Evolutionary conservation across 805 yeast species (phyloP), one percentile per base, ranked within the genome.

Genomic region (Komagataella kurtzmanii): DNA sequence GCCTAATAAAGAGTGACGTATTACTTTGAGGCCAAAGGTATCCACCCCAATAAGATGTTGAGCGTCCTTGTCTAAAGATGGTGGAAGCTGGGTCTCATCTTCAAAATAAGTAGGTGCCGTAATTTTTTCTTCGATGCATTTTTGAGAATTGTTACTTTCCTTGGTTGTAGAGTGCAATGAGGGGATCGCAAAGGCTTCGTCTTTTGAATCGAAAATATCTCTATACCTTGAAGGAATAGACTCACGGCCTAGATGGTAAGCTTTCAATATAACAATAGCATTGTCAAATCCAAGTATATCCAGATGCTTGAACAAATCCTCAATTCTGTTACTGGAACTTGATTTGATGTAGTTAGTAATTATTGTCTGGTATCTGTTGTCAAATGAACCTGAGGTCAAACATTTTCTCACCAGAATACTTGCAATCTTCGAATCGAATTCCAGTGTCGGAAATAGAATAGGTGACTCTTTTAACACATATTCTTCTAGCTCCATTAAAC

Each of bases 21-120:
- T 83, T 14, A 83, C 83, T 57, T 82, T 83, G 67, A 89, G 74
- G 10, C 93, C 95, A 54, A 80, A 78, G 0, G 96, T 79, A 47
- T 81, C 83, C 7, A 88, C 95, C 1, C 95, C 73, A 48, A 68
- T 66, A 49, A 90, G 72, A 14, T 69, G 69, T 2, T 73, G 80
- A 40, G 75, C 70, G 46, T 77, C 77, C 55, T 83, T 85, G 2
- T 74, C 75, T 12, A 87, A 14, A 14, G 40, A 30, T 30, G 40
- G 40, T 30, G 40, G 40, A 10, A 30, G 40, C 10, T 30, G 3
- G 40, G 12, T 30, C 12, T 30, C 40, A 30, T 30, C 40, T 30
- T 30, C 40, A 8, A 30, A 30, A 30, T 30, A 30, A 3, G 10
- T 2, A 30, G 40, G 40, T 30, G 14, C 14, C 10, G 14, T 10